Conservation (phyloP, 1,139 yeast genomes). For the Kodamaea arcana region DNA sequence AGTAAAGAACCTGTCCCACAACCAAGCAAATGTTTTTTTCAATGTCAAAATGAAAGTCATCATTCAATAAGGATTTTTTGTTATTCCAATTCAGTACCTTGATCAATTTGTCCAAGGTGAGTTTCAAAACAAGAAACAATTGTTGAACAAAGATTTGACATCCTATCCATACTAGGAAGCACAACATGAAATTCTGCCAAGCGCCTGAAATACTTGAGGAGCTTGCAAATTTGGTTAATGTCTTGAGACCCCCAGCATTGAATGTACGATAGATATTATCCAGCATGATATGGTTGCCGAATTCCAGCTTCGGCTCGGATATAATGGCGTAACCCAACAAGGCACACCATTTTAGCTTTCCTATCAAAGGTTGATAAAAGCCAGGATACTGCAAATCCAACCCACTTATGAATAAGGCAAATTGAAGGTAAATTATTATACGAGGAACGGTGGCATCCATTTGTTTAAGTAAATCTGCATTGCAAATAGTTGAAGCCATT, state of each 20-base stretch:
- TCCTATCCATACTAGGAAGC: constrained; percentile 27
- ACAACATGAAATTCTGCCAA: constrained; percentile 46
- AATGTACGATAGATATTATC: constrained; percentile 37
- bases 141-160: constrained; percentile 22
- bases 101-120: constrained; percentile 12
- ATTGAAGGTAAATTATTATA: constrained; percentile 51
- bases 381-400: constrained; percentile 61
- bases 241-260: constrained; percentile 29
- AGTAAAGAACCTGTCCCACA: constrained; percentile 31
- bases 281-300: constrained; percentile 1
- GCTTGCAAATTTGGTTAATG: constrained; percentile 27
- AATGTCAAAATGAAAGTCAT: constrained; percentile 12
- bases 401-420: constrained; percentile 54
- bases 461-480: constrained; percentile 51
- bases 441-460: constrained; percentile 54
- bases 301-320: not conserved
- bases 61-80: constrained; percentile 7
- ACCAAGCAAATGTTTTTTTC: constrained; percentile 23
- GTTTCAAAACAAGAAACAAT: constrained; percentile 18
- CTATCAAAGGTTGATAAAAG: constrained; percentile 54
- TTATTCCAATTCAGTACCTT: constrained; percentile 8
- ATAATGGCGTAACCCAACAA: constrained; percentile 29
- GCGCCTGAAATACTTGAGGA: constrained; percentile 21
- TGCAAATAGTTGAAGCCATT: constrained; percentile 59
- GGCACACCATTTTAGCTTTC: constrained; percentile 34